Evolutionary conservation across 2,329 filamentous ascomycete species (phyloP), one percentile per base, ranked within the genome.

Genomic region (Talaromyces sp.): DNA sequence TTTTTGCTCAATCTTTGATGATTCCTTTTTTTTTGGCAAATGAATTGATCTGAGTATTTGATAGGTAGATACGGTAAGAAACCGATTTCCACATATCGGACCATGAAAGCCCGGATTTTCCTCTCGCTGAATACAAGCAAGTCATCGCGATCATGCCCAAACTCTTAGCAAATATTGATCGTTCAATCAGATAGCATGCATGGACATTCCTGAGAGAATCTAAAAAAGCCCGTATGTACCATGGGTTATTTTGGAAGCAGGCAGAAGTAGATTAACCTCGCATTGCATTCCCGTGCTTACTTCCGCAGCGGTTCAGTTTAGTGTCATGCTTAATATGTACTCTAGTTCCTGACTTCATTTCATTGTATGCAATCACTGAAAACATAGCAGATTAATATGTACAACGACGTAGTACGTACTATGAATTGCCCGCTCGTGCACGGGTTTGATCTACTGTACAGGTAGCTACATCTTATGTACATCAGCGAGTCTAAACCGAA

Each of bases 251-350:
- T 43, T 39, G n/a, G 16, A 31, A 45, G 60, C 49, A 66, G 63
- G 43, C 47, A 49, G 60, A 66, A 52, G 35, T 43, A 67, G 66
- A 68, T 66, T 69, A 69, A 69, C 66, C 68, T 68, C 67, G 60
- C 68, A 69, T 69, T 69, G 68, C 68, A 69, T 68, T 65, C 63
- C 63, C 63, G 65, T 66, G n/a, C 62, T 64, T 64, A 52, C 60
- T 57, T 57, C 61, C 61, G 61, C 61, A 57, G 61, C 39, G 31
- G 19, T 43, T 52, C 41, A 31, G 14, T 22, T 24, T 39, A 56
- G 52, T 56, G 52, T 7, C 52, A 56, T 56, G 52, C 52, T 56
- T 39, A 14, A 33, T 56, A 50, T n/a, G 22, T 56, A 37, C 33
- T 56, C 33, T 56, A 54, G 50, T 54, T 11, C 31, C 50, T 37